These are phyloP conservation scores for Mycena belliarum DNA, from an alignment of 768 basidiomycete species.

Conservation along the genomic window DNA sequence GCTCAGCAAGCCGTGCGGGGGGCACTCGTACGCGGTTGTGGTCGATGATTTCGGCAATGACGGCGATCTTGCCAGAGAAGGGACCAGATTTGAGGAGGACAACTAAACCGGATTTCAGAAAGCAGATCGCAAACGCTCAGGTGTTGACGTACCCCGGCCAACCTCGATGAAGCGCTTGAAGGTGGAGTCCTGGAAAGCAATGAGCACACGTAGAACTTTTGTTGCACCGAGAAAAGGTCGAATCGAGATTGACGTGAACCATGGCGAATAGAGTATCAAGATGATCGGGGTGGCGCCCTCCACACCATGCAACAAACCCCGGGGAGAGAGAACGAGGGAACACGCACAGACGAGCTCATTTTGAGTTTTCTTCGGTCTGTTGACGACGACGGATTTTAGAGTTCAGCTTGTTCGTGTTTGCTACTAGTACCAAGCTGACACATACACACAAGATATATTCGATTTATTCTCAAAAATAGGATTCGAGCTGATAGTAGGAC, in stretches of 20 bases:
- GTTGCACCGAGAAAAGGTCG: background rate
- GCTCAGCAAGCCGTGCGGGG: background rate
- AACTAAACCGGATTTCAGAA: constrained; percentile 45
- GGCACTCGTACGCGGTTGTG: constrained; percentile 83
- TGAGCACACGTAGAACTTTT: background rate
- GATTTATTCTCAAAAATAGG: background rate
- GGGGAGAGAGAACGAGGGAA: background rate
- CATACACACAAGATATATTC: too few species aligned
- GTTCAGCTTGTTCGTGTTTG: background rate
- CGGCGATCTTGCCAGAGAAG: constrained; percentile 84
- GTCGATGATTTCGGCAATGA: constrained; percentile 97
- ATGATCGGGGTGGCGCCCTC: background rate
- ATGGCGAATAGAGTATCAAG: background rate
- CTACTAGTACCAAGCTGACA: background rate
- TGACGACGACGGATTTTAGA: constrained; percentile 4
- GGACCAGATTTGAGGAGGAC: constrained; percentile 94
- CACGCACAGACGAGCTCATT: constrained; percentile 22
- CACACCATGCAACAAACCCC: background rate
- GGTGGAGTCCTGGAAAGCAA: constrained; percentile 62
- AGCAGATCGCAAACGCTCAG: background rate
- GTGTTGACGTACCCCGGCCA: constrained; percentile 70
- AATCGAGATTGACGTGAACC: background rate
- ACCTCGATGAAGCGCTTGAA: constrained; percentile 99
- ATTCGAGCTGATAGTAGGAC: background rate
- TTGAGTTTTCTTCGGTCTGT: constrained; percentile 10